phyloP scores from a whole-genome alignment of 805 yeast genomes.

The Kuraishia cidri region DNA sequence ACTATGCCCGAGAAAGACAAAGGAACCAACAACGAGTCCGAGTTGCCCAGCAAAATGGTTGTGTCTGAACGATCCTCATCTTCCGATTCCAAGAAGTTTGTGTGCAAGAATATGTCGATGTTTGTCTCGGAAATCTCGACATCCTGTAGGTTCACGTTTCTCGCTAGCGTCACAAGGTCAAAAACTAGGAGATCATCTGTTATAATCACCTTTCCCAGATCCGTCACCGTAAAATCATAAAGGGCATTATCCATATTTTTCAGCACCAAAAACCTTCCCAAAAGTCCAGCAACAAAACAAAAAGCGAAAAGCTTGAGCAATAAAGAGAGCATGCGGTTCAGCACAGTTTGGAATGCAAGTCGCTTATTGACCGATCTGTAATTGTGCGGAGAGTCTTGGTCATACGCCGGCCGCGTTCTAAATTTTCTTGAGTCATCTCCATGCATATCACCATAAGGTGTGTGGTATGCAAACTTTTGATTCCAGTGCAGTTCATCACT shows the following conservation, averaged over 20 bases:
- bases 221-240: constrained; percentile 11
- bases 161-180: constrained; percentile 16
- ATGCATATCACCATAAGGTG: not conserved
- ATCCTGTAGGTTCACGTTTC: constrained; percentile 20
- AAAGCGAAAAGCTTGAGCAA: constrained; percentile 5
- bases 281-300: constrained; percentile 4
- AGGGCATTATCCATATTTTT: constrained; percentile 17
- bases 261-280: constrained; percentile 11
- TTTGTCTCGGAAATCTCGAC: constrained; percentile 19
- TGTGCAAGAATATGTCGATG: constrained; percentile 18
- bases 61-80: constrained; percentile 9
- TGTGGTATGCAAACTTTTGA: not conserved
- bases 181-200: constrained; percentile 20
- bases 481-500: not conserved
- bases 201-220: constrained; percentile 17
- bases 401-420: too few species aligned
- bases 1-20: constrained; percentile 17
- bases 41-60: constrained; percentile 22
- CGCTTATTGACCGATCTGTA: constrained; percentile 18
- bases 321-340: constrained; percentile 8
- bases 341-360: constrained; percentile 9
- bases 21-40: constrained; percentile 18
- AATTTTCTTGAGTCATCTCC: too few species aligned
- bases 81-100: constrained; percentile 1
- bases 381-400: constrained; percentile 21